Percentiles rank a stretch among this genome's conserved stretches.
Evolutionary conservation across 805 yeast genomes (phyloP).

Genomic region (Pichia nakasei): DNA sequence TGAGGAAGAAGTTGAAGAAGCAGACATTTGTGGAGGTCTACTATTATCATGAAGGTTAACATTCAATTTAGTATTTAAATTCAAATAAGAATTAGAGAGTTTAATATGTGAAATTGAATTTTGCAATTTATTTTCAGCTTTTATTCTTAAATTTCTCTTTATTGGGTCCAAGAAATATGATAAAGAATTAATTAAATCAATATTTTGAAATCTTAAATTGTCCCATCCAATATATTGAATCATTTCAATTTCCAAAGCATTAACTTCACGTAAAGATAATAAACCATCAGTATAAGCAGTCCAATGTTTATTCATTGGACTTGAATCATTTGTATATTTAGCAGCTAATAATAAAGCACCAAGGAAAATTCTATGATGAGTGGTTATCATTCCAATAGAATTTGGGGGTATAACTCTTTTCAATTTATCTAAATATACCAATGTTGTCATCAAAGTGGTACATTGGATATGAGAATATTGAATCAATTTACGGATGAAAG

Average conservation of each 20-base stretch:
- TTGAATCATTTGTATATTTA: conserved; percentile 83
- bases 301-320: conserved; percentile 97
- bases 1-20: conserved; percentile 8
- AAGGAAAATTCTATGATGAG: conserved; percentile 85
- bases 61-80: not conserved
- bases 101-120: not conserved
- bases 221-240: conserved; percentile 82
- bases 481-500: conserved; percentile 67
- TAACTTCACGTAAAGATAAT: conserved; percentile 67
- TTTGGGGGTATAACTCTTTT: conserved; percentile 73
- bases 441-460: conserved; percentile 87
- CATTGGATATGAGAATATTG: conserved; percentile 86
- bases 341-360: conserved; percentile 90
- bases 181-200: conserved; percentile 61
- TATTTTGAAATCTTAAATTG: conserved; percentile 50
- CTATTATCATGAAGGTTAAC: not conserved
- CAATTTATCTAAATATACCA: conserved; percentile 73
- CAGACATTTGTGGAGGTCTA: not conserved
- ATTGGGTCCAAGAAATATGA: conserved; percentile 72
- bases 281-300: conserved; percentile 85
- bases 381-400: conserved; percentile 86
- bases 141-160: conserved; percentile 38
- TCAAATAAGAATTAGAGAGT: not conserved
- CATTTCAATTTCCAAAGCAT: conserved; percentile 85
- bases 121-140: conserved; percentile 9